Evolutionary conservation across 305 asterid species (phyloP).

Genomic region (Fraxinus sp.): DNA sequence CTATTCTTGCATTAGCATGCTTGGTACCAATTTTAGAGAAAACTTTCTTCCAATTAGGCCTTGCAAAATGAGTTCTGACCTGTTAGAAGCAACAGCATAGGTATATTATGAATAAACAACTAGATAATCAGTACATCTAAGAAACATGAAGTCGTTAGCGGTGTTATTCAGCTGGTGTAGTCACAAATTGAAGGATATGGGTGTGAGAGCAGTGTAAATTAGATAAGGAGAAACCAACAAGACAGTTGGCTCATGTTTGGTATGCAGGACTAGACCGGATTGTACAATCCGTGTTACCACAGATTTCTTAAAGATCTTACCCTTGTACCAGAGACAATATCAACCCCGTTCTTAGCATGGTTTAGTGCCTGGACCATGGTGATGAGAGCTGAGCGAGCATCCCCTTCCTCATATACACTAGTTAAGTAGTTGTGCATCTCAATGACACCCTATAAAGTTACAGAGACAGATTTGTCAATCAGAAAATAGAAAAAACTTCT

Average conservation of each 20-base stretch:
- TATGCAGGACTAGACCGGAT: neutral
- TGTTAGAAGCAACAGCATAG: neutral
- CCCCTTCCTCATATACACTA: neutral
- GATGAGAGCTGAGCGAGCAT: neutral
- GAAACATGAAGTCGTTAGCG: neutral
- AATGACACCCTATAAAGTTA: neutral
- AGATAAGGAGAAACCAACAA: neutral
- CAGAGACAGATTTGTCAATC: neutral
- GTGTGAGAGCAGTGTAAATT: neutral
- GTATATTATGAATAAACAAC: neutral
- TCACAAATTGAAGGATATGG: neutral
- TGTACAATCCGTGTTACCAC: neutral
- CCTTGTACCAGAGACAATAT: neutral
- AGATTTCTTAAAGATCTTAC: neutral
- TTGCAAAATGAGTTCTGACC: conserved; percentile 53
- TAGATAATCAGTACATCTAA: neutral
- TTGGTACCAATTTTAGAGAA: conserved; percentile 49
- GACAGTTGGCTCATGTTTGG: neutral
- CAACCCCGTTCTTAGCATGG: neutral
- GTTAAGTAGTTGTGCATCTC: neutral
- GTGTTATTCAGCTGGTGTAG: neutral
- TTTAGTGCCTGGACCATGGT: neutral
- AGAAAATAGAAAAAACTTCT: neutral
- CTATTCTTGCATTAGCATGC: conserved; percentile 55
- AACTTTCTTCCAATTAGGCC: conserved; percentile 63